Base-by-base conservation (phyloP, 805 yeast species). In the Ogataea dorogensis region DNA sequence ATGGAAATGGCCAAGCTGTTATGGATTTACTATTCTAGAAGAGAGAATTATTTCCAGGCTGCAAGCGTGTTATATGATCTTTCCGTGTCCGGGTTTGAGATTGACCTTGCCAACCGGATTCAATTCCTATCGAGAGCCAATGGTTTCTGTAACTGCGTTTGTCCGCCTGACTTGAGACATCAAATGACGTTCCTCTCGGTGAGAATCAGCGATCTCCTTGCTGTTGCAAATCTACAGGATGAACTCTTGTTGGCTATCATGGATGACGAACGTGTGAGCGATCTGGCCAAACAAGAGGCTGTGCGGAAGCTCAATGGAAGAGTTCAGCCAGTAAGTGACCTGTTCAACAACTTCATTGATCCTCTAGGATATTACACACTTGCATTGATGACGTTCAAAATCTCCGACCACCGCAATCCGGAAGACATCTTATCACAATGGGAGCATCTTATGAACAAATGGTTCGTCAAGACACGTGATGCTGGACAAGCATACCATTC, bases 51-150 rank as follows among this genome's bases (percentile, higher is more conserved):
- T 58, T 79, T 75, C 49, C 79, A 79, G 23, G 95, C 98, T n/a
- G 96, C 97, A 0, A 75, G 75, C 46, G 83, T 85, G 15, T 66
- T 87, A 31, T 83, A 82, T 51, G 72, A 77, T 5, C 65, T 93
- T 38, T 82, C 96, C 0, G 65, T 79, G 14, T 82, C 94, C 12
- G 81, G 78, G 34, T 86, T 87, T 58, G 72, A 73, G 8, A 67
- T 91, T 32, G 64, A 73, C 23, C 70, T 91, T 40, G 71, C 74
- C 24, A 81, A 82, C 51, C 75, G 98, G 56, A 81, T 91, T 28
- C 96, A 89, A 60, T 87, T 75, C 56, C 67, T 93, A 36, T 86
- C 97, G 1, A 74, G 97, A 48, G 97, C 97, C 1, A 84, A 83
- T 59, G 96, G 96, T 3, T 88, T 86, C 65, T 84, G 95, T 59